These are phyloP conservation scores for Scheffersomyces quercinus DNA, from an alignment of 1,139 yeast genomes.

Conservation along the genomic window DNA sequence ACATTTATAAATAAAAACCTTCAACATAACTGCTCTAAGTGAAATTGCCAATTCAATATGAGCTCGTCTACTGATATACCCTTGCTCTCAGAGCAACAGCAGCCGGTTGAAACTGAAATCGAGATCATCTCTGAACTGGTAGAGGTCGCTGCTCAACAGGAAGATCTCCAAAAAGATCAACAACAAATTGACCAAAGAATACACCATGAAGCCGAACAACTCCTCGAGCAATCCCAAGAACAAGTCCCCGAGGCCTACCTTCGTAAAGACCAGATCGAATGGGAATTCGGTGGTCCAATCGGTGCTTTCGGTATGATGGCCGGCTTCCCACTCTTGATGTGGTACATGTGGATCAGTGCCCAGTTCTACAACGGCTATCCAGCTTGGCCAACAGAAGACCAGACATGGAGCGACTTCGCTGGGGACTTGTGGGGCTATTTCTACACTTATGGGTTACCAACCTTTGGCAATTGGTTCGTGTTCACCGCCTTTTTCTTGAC, in stretches of 20 bases:
- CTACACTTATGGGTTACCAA: conserved; percentile 66
- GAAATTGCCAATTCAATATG: too few species aligned
- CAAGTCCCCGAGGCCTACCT: conserved; percentile 28
- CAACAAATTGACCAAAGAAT: too few species aligned
- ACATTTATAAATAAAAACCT: too few species aligned
- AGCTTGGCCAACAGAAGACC: conserved; percentile 65
- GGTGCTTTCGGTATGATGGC: conserved; percentile 93
- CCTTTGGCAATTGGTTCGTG: conserved; percentile 62
- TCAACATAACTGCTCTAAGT: too few species aligned
- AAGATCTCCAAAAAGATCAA: too few species aligned
- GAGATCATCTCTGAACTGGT: too few species aligned
- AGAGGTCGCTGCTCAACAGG: too few species aligned
- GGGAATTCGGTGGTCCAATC: conserved; percentile 92
- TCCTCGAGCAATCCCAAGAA: background rate
- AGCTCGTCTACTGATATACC: too few species aligned
- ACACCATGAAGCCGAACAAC: too few species aligned
- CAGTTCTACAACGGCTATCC: conserved; percentile 72
- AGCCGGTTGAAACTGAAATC: too few species aligned
- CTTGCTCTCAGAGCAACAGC: too few species aligned
- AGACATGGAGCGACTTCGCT: conserved; percentile 59
- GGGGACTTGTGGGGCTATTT: conserved; percentile 46
- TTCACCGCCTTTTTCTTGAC: conserved; percentile 70
- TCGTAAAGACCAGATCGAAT: conserved; percentile 51
- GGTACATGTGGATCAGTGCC: conserved; percentile 94
- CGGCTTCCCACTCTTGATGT: conserved; percentile 92